Conservation (phyloP, 805 yeast genomes). For the Scheffersomyces stipitis region DNA sequence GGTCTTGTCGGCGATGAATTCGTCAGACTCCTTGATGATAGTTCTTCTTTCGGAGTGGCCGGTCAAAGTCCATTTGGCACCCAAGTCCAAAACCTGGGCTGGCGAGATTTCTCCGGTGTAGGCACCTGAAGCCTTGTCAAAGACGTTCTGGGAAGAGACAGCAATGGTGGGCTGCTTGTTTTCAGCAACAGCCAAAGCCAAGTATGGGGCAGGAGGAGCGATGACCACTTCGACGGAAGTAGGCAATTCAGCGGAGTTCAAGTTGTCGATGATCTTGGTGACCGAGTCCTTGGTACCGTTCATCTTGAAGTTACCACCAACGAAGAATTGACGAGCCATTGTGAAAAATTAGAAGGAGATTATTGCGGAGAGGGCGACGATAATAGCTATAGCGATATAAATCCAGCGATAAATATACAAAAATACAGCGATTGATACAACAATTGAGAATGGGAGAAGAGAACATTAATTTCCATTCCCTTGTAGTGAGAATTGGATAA, state of each 20-base stretch:
- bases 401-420: too few relatives aligned
- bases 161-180: conserved; percentile 71
- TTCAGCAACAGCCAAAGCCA: conserved; percentile 68
- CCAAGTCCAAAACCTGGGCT: conserved; percentile 82
- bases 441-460: too few relatives aligned
- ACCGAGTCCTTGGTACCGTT: conserved; percentile 91
- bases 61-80: conserved; percentile 90
- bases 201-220: conserved; percentile 94
- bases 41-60: conserved; percentile 99
- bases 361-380: too few relatives aligned
- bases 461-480: too few relatives aligned
- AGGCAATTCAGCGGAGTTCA: conserved; percentile 78
- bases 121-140: conserved; percentile 88
- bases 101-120: conserved; percentile 97
- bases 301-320: conserved; percentile 99
- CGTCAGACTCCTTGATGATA: conserved; percentile 85
- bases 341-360: too few relatives aligned
- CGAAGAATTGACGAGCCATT: conserved; percentile 89
- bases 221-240: conserved; percentile 86
- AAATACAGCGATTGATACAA: too few relatives aligned
- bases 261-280: conserved; percentile 75
- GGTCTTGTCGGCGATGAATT: conserved; percentile 89
- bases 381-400: too few relatives aligned
- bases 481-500: too few relatives aligned
- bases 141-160: conserved; percentile 91